A percentile compares a stretch with the other conserved stretches of the same genome.
phyloP scores from a whole-genome alignment of 371 early-diverging fungal genomes.

The Rhizopus delemar region DNA sequence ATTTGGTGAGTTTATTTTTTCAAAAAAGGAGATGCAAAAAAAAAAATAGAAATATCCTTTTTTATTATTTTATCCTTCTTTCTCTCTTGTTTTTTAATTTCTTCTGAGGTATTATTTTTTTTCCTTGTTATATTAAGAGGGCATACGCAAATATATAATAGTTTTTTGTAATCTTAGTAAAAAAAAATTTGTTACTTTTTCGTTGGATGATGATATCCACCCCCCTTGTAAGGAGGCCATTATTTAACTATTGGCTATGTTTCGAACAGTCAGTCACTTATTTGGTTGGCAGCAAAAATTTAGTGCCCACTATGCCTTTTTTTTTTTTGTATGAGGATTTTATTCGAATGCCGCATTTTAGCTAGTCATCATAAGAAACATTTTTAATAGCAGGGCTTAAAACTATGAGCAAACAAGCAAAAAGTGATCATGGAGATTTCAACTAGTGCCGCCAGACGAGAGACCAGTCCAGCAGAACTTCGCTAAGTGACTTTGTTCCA shows the following conservation, averaged over 20 bases:
- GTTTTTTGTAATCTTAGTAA: no score
- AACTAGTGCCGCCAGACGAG: no score
- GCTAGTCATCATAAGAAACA: no score
- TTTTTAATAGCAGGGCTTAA: no score
- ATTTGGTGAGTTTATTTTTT: not conserved
- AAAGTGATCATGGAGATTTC: no score
- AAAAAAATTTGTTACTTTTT: not conserved
- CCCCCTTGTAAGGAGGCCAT: constrained; percentile 23
- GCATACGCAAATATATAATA: not conserved
- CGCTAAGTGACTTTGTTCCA: no score
- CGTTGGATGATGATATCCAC: not conserved
- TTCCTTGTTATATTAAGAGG: not conserved
- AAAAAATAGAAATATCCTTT: no score
- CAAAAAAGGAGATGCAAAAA: not conserved
- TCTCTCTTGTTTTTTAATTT: constrained; percentile 4
- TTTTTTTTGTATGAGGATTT: not conserved
- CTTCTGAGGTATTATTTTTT: not conserved
- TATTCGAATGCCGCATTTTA: no score
- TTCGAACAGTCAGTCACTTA: constrained; percentile 13
- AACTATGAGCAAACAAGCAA: no score
- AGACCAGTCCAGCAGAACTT: no score
- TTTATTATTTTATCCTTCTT: constrained; percentile 7
- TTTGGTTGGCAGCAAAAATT: not conserved
- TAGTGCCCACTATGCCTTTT: not conserved
- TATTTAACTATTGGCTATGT: constrained; percentile 24